These are phyloP conservation scores for Boletellus deceptivus DNA, from an alignment of 1,284 basidiomycete genomes.

Conservation along the genomic window DNA sequence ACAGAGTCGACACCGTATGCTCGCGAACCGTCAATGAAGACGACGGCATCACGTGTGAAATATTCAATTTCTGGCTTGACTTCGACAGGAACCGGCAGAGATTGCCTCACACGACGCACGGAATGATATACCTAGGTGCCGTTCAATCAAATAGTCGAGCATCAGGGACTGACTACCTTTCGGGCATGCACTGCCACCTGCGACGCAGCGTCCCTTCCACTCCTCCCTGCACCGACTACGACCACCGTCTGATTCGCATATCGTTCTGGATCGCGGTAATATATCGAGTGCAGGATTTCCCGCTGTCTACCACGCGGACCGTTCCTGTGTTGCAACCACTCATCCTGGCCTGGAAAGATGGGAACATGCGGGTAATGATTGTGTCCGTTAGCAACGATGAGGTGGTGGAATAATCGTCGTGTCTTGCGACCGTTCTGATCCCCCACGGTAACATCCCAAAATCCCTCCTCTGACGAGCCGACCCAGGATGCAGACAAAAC, in stretches of 20 bases:
- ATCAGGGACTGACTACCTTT: slow-evolving; percentile 39
- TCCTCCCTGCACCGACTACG: slow-evolving; percentile 51
- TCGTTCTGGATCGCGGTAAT: slow-evolving; percentile 48
- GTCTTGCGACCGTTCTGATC: slow-evolving; percentile 15
- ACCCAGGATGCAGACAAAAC: slow-evolving; percentile 46
- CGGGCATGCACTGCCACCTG: slow-evolving; percentile 41
- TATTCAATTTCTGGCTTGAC: slow-evolving; percentile 45
- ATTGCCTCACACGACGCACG: slow-evolving; percentile 29
- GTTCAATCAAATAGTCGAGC: not conserved
- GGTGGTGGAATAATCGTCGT: slow-evolving; percentile 43
- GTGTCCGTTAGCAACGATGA: slow-evolving; percentile 54
- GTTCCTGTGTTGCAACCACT: slow-evolving; percentile 40
- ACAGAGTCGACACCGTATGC: slow-evolving; percentile 44
- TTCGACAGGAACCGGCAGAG: slow-evolving; percentile 31
- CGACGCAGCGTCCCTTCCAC: slow-evolving; percentile 47
- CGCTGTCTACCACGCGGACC: slow-evolving; percentile 27
- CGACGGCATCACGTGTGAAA: slow-evolving; percentile 44
- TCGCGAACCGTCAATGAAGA: slow-evolving; percentile 46
- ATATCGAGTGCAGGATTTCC: slow-evolving; percentile 51
- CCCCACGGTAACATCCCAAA: slow-evolving; percentile 43
- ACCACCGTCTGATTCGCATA: slow-evolving; percentile 45
- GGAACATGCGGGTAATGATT: slow-evolving; percentile 47
- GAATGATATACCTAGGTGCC: slow-evolving; percentile 43
- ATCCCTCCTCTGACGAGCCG: slow-evolving; percentile 39
- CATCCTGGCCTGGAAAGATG: slow-evolving; percentile 45